Evolutionary conservation across 352 stramenopile species (phyloP).

Genomic region (Pythium scleroteichum): DNA sequence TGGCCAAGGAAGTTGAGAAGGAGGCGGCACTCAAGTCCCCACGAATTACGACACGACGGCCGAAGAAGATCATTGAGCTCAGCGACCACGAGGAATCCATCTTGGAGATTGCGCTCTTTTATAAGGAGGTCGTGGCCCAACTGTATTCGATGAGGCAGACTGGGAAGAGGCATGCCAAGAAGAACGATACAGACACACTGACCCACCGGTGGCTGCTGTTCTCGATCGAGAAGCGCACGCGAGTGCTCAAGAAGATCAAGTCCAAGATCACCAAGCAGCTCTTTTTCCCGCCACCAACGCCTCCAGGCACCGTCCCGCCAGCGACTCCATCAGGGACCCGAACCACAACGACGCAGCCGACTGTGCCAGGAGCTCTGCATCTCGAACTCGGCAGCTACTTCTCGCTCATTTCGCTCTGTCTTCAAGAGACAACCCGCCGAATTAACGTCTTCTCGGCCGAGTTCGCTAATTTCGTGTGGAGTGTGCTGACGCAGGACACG

Average conservation of each 20-base stretch:
- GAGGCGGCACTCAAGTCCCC: conserved; percentile 16
- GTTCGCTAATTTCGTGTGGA: conserved; percentile 34
- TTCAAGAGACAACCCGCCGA: conserved; percentile 38
- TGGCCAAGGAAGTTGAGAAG: conserved; percentile 9
- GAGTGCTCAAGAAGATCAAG: conserved; percentile 24
- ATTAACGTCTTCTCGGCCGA: conserved; percentile 40
- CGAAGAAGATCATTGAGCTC: conserved; percentile 41
- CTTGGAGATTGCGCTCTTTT: conserved; percentile 41
- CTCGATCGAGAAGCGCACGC: conserved; percentile 1
- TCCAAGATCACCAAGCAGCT: conserved; percentile 9
- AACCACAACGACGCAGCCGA: neutral
- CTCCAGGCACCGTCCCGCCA: neutral
- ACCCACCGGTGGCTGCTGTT: conserved; percentile 26
- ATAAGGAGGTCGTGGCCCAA: conserved; percentile 25
- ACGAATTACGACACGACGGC: conserved; percentile 7
- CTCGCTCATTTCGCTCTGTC: conserved; percentile 36
- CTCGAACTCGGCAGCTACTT: conserved; percentile 25
- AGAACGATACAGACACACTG: neutral
- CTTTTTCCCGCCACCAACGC: conserved; percentile 9
- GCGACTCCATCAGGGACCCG: neutral
- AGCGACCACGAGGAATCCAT: conserved; percentile 46
- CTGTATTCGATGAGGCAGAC: neutral
- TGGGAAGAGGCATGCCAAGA: neutral
- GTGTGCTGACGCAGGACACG: conserved; percentile 32
- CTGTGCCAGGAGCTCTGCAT: neutral